A percentile compares a stretch with the other conserved stretches of the same genome.
Evolutionary conservation across 176 grass and related monocot species (phyloP).

Genomic region (Avena atlantica): DNA sequence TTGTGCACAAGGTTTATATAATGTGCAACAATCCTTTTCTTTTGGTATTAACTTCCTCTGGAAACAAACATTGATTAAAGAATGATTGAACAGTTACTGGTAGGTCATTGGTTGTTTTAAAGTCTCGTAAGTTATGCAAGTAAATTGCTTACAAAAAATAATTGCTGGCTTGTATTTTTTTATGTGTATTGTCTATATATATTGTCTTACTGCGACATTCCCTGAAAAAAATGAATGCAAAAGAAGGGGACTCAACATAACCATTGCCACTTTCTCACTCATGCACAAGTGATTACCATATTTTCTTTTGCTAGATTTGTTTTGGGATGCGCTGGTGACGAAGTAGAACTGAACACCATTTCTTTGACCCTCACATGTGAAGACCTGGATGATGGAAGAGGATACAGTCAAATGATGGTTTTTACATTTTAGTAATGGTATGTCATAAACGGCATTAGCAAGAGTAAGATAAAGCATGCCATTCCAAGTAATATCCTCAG

Average conservation of each 20-base stretch:
- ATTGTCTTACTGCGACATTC: neutral
- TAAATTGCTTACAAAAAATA: neutral
- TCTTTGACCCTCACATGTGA: constrained; percentile 59
- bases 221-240: neutral
- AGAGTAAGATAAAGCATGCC: neutral
- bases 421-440: constrained; percentile 4
- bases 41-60: neutral
- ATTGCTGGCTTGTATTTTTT: neutral
- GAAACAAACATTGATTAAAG: neutral
- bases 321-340: constrained; percentile 38
- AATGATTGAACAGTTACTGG: neutral
- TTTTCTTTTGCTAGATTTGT: constrained; percentile 44
- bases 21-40: neutral
- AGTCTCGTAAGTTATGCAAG: neutral
- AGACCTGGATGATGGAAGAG: constrained; percentile 46
- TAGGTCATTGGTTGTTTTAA: neutral
- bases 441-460: neutral
- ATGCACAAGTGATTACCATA: constrained; percentile 29
- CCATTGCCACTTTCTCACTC: neutral
- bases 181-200: neutral
- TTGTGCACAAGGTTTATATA: constrained; percentile 5
- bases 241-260: neutral
- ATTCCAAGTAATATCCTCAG: neutral
- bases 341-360: constrained; percentile 43
- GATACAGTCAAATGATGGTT: constrained; percentile 17